Evolutionary conservation across 768 basidiomycete genomes (phyloP).

Genomic region (Boletus coccyginus): DNA sequence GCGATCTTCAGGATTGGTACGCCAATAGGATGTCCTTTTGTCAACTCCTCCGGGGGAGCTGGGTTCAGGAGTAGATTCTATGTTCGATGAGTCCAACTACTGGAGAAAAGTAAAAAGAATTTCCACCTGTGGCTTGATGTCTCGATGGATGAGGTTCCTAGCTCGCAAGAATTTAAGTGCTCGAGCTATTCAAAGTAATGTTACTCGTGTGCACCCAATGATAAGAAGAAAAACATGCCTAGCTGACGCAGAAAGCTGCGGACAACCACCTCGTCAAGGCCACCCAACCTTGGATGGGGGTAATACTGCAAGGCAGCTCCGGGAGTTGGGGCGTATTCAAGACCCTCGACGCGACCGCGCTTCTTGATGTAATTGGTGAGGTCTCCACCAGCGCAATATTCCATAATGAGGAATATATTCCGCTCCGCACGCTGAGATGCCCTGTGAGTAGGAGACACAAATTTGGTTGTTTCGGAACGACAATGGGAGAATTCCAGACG

Average conservation of each 20-base stretch:
- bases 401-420: slow-evolving; percentile 94
- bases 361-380: slow-evolving; percentile 97
- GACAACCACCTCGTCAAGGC: slow-evolving; percentile 86
- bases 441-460: slow-evolving; percentile 8
- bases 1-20: slow-evolving; percentile 96
- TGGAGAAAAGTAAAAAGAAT: not conserved
- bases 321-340: slow-evolving; percentile 75
- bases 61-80: slow-evolving; percentile 91
- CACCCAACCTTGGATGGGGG: slow-evolving; percentile 88
- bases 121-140: slow-evolving; percentile 90
- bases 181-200: slow-evolving; percentile 56
- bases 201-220: not conserved
- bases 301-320: slow-evolving; percentile 78
- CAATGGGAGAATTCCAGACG: not conserved
- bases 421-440: slow-evolving; percentile 60
- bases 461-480: not conserved
- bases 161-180: slow-evolving; percentile 91
- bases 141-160: slow-evolving; percentile 89
- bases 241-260: slow-evolving; percentile 91
- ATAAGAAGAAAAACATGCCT: slow-evolving; percentile 41
- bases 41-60: slow-evolving; percentile 73
- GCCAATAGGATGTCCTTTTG: slow-evolving; percentile 83
- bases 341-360: slow-evolving; percentile 86
- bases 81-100: slow-evolving; percentile 5
- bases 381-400: slow-evolving; percentile 95